Evolutionary conservation across 2,329 filamentous ascomycete species (phyloP).

Genomic region (Thermoascus crustaceus): DNA sequence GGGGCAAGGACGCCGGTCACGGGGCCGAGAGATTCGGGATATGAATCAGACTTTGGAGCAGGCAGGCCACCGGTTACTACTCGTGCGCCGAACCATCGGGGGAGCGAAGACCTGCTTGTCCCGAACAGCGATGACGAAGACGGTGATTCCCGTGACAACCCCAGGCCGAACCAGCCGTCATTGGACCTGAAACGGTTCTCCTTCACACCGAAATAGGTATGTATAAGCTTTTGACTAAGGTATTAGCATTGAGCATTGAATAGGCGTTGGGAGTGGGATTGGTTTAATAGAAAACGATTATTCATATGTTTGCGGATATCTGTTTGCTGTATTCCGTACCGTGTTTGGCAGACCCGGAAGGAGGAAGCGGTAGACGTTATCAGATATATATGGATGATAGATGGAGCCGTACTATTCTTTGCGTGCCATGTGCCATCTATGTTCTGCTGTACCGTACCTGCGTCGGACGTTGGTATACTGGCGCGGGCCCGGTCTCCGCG

Average conservation of each 20-base stretch:
- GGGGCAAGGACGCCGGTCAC: slow-evolving; percentile 9
- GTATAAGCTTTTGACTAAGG: neutral
- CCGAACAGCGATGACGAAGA: slow-evolving; percentile 43
- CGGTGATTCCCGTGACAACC: slow-evolving; percentile 13
- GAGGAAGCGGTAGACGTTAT: too few relatives aligned
- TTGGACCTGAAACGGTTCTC: slow-evolving; percentile 32
- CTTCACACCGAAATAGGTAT: slow-evolving; percentile 19
- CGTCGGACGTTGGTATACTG: too few relatives aligned
- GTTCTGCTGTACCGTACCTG: too few relatives aligned
- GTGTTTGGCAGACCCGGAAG: too few relatives aligned
- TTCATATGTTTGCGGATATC: too few relatives aligned
- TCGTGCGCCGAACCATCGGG: slow-evolving; percentile 16
- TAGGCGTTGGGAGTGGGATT: slow-evolving; percentile 1
- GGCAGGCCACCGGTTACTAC: neutral
- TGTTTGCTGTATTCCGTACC: too few relatives aligned
- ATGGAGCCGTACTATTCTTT: too few relatives aligned
- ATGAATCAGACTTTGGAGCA: slow-evolving; percentile 10
- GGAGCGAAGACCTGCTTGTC: slow-evolving; percentile 47
- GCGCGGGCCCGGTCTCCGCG: too few relatives aligned
- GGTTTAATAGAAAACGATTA: too few relatives aligned
- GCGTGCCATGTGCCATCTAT: too few relatives aligned
- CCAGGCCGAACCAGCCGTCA: slow-evolving; percentile 8
- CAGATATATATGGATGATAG: too few relatives aligned
- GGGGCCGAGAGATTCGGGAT: slow-evolving; percentile 7
- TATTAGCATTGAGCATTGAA: slow-evolving; percentile 1